These are phyloP conservation scores for Ophiostoma australiae DNA, from an alignment of 2,329 filamentous ascomycete genomes.

Conservation along the genomic window DNA sequence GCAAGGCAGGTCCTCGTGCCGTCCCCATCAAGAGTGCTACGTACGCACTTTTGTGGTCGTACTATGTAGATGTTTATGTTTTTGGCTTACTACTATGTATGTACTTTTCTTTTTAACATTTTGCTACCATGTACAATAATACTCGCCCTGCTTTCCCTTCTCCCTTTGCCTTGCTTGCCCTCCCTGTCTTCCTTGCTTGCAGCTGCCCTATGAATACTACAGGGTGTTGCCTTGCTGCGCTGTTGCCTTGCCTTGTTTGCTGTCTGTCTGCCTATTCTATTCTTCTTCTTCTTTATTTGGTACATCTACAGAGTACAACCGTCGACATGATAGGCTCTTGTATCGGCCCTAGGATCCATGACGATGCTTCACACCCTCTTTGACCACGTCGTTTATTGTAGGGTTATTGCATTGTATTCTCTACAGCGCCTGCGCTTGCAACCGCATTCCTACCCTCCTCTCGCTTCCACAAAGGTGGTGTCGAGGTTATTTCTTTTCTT, in stretches of 20 bases:
- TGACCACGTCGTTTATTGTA: neutral
- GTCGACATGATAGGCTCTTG: neutral
- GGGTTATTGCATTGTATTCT: neutral
- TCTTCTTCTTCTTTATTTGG: neutral
- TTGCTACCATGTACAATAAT: neutral
- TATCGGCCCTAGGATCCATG: neutral
- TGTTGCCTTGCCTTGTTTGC: neutral
- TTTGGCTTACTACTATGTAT: neutral
- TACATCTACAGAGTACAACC: neutral
- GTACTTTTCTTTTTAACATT: neutral
- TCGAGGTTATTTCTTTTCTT: neutral
- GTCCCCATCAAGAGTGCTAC: conserved; percentile 8
- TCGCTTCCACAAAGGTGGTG: conserved; percentile 2
- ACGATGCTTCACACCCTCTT: neutral
- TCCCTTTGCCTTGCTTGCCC: no score
- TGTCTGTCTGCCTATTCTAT: neutral
- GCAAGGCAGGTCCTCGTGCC: neutral
- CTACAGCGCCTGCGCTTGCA: neutral
- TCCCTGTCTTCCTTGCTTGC: neutral
- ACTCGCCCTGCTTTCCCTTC: neutral
- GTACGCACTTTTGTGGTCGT: conserved; percentile 1
- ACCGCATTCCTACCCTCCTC: neutral
- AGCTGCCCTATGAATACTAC: neutral
- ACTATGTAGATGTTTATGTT: neutral
- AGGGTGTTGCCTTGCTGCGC: neutral